Conservation (phyloP, 306 rosid species). For the Calophaca sinica region DNA sequence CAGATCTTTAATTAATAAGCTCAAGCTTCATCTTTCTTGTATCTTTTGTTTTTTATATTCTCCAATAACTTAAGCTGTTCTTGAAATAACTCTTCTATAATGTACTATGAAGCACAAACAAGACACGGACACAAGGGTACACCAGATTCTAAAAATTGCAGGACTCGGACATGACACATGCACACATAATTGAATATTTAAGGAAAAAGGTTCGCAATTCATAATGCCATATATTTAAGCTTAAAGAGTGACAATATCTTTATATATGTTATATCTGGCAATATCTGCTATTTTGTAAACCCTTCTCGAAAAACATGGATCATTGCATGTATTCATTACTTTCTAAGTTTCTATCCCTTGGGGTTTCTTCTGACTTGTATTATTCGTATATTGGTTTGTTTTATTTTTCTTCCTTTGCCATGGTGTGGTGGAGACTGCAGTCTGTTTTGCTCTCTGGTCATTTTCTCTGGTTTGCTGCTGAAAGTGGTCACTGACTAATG, state of each 20-base stretch:
- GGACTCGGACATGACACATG: neutral
- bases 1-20: neutral
- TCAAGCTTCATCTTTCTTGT: slow-evolving; percentile 12
- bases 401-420: slow-evolving; percentile 28
- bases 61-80: neutral
- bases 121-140: neutral
- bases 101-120: slow-evolving; percentile 23
- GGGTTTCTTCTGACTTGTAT: slow-evolving; percentile 7
- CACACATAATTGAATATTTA: neutral
- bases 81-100: neutral
- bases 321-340: neutral
- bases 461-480: slow-evolving; percentile 17
- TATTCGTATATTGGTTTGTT: slow-evolving; percentile 19
- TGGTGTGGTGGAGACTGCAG: neutral
- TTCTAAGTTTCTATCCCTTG: slow-evolving; percentile 7
- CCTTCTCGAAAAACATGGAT: neutral
- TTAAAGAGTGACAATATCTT: no score
- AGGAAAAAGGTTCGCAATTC: neutral
- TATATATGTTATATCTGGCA: neutral
- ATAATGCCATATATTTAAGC: neutral
- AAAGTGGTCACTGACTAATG: slow-evolving; percentile 15
- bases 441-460: neutral
- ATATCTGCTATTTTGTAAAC: neutral
- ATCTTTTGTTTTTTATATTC: neutral
- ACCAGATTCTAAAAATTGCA: neutral